A percentile compares a stretch with the other conserved stretches of the same genome.
phyloP scores from a whole-genome alignment of 1,139 yeast species.

The Protomyces pachydermus region DNA sequence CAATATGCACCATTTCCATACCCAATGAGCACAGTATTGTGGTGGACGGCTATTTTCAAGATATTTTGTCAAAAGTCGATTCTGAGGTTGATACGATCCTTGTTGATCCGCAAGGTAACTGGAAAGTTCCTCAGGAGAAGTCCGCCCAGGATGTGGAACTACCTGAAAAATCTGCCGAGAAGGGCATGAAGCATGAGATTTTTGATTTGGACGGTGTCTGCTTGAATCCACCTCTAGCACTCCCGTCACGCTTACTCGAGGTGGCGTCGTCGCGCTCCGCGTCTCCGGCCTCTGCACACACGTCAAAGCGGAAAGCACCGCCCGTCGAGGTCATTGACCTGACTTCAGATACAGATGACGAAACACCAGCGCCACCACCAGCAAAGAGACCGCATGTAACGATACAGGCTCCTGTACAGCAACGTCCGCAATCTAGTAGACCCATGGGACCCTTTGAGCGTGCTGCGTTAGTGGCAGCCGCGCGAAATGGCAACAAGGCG shows the following conservation, averaged over 20 bases:
- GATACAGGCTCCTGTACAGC: no score
- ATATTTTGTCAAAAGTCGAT: slow-evolving; percentile 37
- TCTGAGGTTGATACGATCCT: slow-evolving; percentile 38
- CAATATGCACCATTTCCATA: slow-evolving; percentile 40
- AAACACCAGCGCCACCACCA: slow-evolving; percentile 5
- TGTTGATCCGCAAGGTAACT: slow-evolving; percentile 41
- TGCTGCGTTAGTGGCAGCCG: not conserved
- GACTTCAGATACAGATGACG: slow-evolving; percentile 35
- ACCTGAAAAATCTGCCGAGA: not conserved
- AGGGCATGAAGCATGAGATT: slow-evolving; percentile 43
- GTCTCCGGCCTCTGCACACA: not conserved
- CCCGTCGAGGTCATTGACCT: slow-evolving; percentile 33
- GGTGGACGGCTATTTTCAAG: slow-evolving; percentile 41
- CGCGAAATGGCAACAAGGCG: not conserved
- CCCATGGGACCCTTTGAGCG: not conserved
- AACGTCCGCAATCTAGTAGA: not conserved
- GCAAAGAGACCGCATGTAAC: not conserved
- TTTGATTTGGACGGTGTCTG: slow-evolving; percentile 69
- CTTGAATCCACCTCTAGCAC: not conserved
- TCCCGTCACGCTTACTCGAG: not conserved
- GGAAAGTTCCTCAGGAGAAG: slow-evolving; percentile 35
- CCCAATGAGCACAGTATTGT: slow-evolving; percentile 38
- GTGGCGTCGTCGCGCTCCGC: slow-evolving; percentile 1
- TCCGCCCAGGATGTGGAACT: slow-evolving; percentile 31
- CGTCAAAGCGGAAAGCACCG: slow-evolving; percentile 22